A percentile compares a stretch with the other conserved stretches of the same genome.
phyloP scores from a whole-genome alignment of 1,284 basidiomycete species.

The Boletus albobrunnescens region DNA sequence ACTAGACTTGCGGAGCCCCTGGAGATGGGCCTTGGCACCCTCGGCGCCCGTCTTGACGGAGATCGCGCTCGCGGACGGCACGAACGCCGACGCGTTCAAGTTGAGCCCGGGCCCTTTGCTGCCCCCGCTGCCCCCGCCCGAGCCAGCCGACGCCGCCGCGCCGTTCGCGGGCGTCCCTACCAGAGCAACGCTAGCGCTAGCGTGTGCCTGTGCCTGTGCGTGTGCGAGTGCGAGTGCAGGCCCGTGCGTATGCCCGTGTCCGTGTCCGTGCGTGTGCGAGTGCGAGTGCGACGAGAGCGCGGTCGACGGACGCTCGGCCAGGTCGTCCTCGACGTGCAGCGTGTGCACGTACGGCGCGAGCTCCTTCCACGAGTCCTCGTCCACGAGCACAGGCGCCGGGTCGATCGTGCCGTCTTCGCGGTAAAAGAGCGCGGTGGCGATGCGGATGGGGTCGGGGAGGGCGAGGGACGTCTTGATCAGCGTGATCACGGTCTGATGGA shows the following conservation, averaged over 20 bases:
- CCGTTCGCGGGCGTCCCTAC: too few relatives aligned
- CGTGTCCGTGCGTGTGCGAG: too few relatives aligned
- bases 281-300: slow-evolving; percentile 1
- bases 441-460: slow-evolving; percentile 19
- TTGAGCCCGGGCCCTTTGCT: slow-evolving; percentile 15
- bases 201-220: too few relatives aligned
- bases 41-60: slow-evolving; percentile 23
- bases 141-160: too few relatives aligned
- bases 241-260: too few relatives aligned
- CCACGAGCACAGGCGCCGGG: slow-evolving; percentile 17
- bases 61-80: slow-evolving; percentile 17
- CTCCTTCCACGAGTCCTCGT: slow-evolving; percentile 34
- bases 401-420: slow-evolving; percentile 31
- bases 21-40: slow-evolving; percentile 9
- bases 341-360: slow-evolving; percentile 32
- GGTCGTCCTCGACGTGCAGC: slow-evolving; percentile 30
- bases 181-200: too few relatives aligned
- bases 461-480: slow-evolving; percentile 26
- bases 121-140: too few relatives aligned
- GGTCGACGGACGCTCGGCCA: slow-evolving; percentile 13
- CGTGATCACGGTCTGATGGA: slow-evolving; percentile 22
- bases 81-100: slow-evolving; percentile 24
- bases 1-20: slow-evolving; percentile 14
- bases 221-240: not conserved
- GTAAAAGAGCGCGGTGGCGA: slow-evolving; percentile 26